Base-by-base conservation (phyloP, 768 basidiomycete species). In the Trametes coccinea region DNA sequence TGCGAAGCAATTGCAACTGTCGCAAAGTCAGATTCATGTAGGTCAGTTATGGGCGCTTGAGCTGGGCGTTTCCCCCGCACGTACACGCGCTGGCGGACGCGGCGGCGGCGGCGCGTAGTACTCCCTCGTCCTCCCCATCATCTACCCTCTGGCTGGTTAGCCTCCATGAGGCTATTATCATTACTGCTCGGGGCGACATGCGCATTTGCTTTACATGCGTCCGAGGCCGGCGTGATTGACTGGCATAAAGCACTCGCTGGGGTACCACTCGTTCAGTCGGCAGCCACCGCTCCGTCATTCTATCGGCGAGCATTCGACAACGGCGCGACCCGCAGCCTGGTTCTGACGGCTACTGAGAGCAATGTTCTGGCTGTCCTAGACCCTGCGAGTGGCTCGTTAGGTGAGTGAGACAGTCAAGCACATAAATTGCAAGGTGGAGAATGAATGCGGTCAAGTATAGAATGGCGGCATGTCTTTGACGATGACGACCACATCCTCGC, bases 191-290 rank as follows among this genome's bases (percentile, higher is more conserved):
- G 60, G 39, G 56, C 56, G 7, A 40, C 37, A 49, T 61, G 60
- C 64, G 60, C 64, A 5, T 53, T 41, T 11, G 65, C 68, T 8
- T 52, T 68, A 9, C 87, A 90, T 61, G 82, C 89, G 69, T 82
- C 87, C 27, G 90, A 93, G 59, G 89, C 85, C 56, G 91, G 92
- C 46, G 76, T 89, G 46, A 81, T 95, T 47, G 94, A 96, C 78
- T 98, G 95, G 95, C 83, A 97, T 74, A 90, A 85, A 66, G 74
- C 80, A 13, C 81, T 89, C 31, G 77, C 93, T 57, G 95, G 95
- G 14, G 81, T 89, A 4, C 91, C 93, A 0, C 77, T 87, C 3
- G 73, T 80, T 37, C 75, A 79, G 8, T 78, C 84, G 2, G 70
- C 67, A 0, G 69, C 79, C 16, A 83, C 82, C 1, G 77, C 87